Evolutionary conservation across 1,139 yeast species (phyloP), one percentile per base, ranked within the genome.

Genomic region (Candida sp.): DNA sequence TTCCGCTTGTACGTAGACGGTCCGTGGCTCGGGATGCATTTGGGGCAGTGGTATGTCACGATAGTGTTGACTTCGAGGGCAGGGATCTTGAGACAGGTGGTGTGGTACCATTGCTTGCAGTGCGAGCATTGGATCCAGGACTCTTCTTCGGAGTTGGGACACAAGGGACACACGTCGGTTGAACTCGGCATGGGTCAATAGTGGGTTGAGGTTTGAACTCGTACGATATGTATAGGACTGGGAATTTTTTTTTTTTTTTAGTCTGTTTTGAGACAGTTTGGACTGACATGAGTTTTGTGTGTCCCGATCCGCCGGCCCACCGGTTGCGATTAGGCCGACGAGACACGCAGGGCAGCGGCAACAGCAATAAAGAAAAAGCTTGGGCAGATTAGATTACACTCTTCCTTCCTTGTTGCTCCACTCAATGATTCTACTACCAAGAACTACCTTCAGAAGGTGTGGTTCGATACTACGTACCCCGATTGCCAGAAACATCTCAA

Each of bases 51-150:
- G 63, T 73, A 88, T 38, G 72, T 64, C 25, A 73, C 69, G n/a
- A 86, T 69, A 22, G 66, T 63, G 9, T 68, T 63, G 1, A 81
- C 68, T 9, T 77, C 77, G 2, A 65, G 58, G 2, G 63, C 55
- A 0, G 77, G 58, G 27, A 85, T 57, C 0, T 66, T 59, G 3
- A 84, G 61, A 63, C 96, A 88, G 5, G 59, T 61, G 11, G 71
- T 63, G 62, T 88, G 96, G 62, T 65, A 85, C 94, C 94, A 87
- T 49, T 69, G 73, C 11, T 69, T 59, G 63, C 96, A 88, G 3
- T 64, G 61, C 35, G 82, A 86, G 62, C 96, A 88, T 51, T 77
- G 83, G 9, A 88, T 70, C 94, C 93, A 87, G 5, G 62, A 49
- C 11, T 50, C 51, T 3, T 56, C 51, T 22, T 54, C 58, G 33